These are phyloP conservation scores for Cytospora paraplurivora DNA, from an alignment of 2,329 filamentous ascomycete species.

Conservation along the genomic window DNA sequence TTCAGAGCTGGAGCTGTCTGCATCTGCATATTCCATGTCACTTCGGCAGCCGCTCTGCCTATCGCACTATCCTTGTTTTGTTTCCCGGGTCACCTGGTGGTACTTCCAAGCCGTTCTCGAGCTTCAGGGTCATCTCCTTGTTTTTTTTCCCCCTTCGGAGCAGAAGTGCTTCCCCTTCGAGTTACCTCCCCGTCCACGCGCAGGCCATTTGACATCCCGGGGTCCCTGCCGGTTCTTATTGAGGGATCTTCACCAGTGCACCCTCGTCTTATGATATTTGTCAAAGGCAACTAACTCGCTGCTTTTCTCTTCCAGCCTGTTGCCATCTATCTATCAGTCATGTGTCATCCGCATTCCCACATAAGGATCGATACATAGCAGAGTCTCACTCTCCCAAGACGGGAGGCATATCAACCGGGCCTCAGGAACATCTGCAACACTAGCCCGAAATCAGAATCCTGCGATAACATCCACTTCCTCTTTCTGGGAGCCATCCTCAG, in stretches of 20 bases:
- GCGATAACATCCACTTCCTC: neutral
- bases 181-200: conserved; percentile 17
- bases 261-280: conserved; percentile 7
- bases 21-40: conserved; percentile 23
- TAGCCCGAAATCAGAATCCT: neutral
- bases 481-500: neutral
- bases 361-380: conserved; percentile 6
- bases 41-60: conserved; percentile 23
- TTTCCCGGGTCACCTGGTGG: conserved; percentile 15
- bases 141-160: conserved; percentile 11
- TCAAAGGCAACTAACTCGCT: conserved; percentile 1
- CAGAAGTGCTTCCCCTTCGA: conserved; percentile 20
- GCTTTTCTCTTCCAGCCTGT: conserved; percentile 6
- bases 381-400: neutral
- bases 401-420: conserved; percentile 1
- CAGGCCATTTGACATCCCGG: conserved; percentile 19
- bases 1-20: conserved; percentile 17
- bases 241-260: conserved; percentile 8
- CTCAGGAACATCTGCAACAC: neutral
- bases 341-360: conserved; percentile 16
- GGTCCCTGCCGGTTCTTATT: conserved; percentile 3
- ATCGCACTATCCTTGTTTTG: conserved; percentile 21
- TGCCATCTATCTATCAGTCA: conserved; percentile 14
- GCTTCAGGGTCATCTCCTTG: conserved; percentile 19
- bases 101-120: conserved; percentile 15